Evolutionary conservation across 2,329 filamentous ascomycete species (phyloP), one percentile per base, ranked within the genome.

Genomic region (Zasmidium angulare): DNA sequence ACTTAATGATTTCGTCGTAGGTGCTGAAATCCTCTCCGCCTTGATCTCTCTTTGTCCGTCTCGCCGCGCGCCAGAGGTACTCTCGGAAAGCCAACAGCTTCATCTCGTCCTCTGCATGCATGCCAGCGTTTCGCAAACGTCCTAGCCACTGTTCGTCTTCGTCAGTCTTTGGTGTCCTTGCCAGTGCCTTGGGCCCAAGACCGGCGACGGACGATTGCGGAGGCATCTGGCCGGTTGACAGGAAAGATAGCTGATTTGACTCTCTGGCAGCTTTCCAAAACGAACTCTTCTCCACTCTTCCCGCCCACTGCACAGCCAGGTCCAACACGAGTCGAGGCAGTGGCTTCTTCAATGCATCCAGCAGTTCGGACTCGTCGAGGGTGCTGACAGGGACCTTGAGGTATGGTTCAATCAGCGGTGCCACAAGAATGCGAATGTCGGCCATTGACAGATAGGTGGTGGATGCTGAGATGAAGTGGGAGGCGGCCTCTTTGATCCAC

Each of bases 81-180:
- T 97, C 93, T 58, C 90, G 83, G 11, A 99, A 80, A 3, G 88
- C 89, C 36, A 98, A 79, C 1, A 99, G 78, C 74, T 99, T 98
- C 71, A 89, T 85, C 66, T 99, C 95, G 66, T 99, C 93, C 48
- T 97, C 93, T 0, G 81, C 71, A 1, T 82, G 79, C 79, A 99
- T 86, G 0, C 95, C 95, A 46, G 96, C 85, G 64, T 91, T 96
- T 53, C 90, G 86, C 50, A 99, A 77, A 64, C 91, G 89, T 14
- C 84, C 81, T n/a, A 99, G 79, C 93, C 95, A 98, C 66, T 92
- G 86, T 63, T 97, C 92, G 71, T 99, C 95, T 73, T 98, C 93
- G 9, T 96, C 92, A 66, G 93, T 96, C 70, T 87, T 93, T 0
- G 84, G 77, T 2, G 89, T 78, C 65, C 85, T 86, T 63, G 80